These are phyloP conservation scores for Bonia amplexicaulis DNA, from an alignment of 176 grass and related monocot genomes.

Conservation along the genomic window DNA sequence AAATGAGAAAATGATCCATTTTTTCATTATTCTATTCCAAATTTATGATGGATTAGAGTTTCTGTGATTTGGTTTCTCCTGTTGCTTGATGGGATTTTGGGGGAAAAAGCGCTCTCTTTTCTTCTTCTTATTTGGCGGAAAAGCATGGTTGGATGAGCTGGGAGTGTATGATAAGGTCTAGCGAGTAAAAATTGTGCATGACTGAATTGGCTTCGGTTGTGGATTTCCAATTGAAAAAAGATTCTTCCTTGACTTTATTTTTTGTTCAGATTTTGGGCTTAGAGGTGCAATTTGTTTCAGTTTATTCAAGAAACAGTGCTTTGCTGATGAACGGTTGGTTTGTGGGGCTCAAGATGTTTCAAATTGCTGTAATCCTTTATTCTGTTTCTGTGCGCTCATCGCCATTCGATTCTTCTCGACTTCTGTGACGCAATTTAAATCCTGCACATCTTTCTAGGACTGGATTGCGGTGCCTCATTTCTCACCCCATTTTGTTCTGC, in stretches of 20 bases:
- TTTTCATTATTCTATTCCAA: neutral
- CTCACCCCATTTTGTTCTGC: neutral
- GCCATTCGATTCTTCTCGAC: conserved; percentile 27
- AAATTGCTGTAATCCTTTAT: conserved; percentile 35
- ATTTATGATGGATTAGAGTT: neutral
- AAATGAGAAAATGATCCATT: neutral
- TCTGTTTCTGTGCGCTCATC: conserved; percentile 24
- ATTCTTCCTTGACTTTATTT: neutral
- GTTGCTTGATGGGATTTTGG: neutral
- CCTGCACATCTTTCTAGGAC: conserved; percentile 18
- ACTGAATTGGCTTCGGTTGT: neutral
- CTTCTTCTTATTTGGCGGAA: neutral
- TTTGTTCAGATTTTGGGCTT: neutral
- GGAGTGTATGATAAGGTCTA: neutral
- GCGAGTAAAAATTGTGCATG: neutral
- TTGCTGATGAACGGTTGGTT: conserved; percentile 6
- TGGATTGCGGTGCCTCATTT: conserved; percentile 8
- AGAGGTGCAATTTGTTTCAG: neutral
- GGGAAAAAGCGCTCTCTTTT: neutral
- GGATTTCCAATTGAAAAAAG: neutral
- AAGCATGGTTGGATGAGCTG: neutral
- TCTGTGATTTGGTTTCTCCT: neutral
- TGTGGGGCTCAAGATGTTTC: conserved; percentile 44
- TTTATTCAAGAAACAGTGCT: neutral
- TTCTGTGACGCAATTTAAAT: conserved; percentile 27